Conservation (phyloP, 306 rosid genomes). For the Carpinus viminea region DNA sequence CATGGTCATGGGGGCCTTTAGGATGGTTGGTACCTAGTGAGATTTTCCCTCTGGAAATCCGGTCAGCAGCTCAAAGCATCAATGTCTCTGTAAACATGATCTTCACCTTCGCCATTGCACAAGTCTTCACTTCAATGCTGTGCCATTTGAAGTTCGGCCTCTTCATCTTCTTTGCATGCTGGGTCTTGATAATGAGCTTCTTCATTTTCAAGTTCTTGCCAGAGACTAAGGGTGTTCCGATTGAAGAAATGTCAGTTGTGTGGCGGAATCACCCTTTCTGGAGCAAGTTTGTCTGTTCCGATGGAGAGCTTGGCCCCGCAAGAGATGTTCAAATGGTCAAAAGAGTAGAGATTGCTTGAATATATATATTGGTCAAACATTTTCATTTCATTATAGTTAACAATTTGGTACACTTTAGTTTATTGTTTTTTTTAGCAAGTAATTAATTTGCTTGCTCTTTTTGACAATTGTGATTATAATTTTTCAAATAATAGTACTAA, state of each 20-base stretch:
- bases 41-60: conserved; percentile 62
- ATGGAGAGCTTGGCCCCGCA: not conserved
- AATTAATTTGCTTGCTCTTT: too few relatives aligned
- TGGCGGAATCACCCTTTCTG: conserved; percentile 68
- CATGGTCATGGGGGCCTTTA: conserved; percentile 90
- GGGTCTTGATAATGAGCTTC: conserved; percentile 50
- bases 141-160: conserved; percentile 68
- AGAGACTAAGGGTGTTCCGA: conserved; percentile 71
- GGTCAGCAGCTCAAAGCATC: conserved; percentile 64
- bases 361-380: not conserved
- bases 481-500: too few relatives aligned
- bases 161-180: conserved; percentile 64
- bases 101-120: conserved; percentile 66
- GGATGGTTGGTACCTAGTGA: conserved; percentile 89
- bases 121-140: conserved; percentile 62
- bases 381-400: not conserved
- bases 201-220: conserved; percentile 60
- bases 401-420: too few relatives aligned
- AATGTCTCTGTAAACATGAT: conserved; percentile 64
- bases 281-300: conserved; percentile 40
- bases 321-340: not conserved
- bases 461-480: too few relatives aligned
- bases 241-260: conserved; percentile 61
- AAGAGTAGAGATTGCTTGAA: not conserved
- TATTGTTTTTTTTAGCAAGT: too few relatives aligned